Evolutionary conservation across 2,329 filamentous ascomycete species (phyloP), one percentile per base, ranked within the genome.

Genomic region (Botrytis paeoniae): DNA sequence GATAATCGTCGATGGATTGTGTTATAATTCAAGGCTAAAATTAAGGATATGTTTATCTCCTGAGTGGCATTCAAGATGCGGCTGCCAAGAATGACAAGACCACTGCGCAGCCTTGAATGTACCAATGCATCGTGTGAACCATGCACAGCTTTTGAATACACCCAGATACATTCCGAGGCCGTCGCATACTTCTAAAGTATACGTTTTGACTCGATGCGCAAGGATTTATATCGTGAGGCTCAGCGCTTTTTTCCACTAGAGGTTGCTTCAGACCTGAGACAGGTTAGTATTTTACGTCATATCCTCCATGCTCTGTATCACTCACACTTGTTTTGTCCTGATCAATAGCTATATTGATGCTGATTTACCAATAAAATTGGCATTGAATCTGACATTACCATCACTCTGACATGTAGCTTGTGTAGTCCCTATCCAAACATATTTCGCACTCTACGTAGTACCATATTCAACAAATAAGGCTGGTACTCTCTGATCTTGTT

Each of bases 401-500:
- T 81, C 78, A 54, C 77, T 78, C 69, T 75, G 77, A 63, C 79
- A 79, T 22, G 78, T 22, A 4, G 77, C 75, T 79, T 80, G 81
- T 70, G 75, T 71, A 9, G 80, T 76, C 66, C 79, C 80, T 57
- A 72, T 76, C 59, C 74, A 78, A 5, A 65, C 66, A 73, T 72
- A 72, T 51, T 75, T 80, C 12, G 76, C 43, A n/a, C 48, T 72
- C n/a, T 63, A 70, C 45, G 70, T 69, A 22, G 70, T 71, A 3
- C 68, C 60, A 10, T 51, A 71, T 41, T 35, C 20, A 25, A 22
- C 6, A 77, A 37, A 73, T 12, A 41, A 32, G 76, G 78, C 70
- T 82, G 78, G 35, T 80, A 80, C 51, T 79, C 79, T 69, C 77
- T 57, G 2, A 79, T 73, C 37, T 77, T 80, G 61, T 75, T 72